phyloP scores from a whole-genome alignment of 164 flowering plant species.

The Vitis rotundifolia region DNA sequence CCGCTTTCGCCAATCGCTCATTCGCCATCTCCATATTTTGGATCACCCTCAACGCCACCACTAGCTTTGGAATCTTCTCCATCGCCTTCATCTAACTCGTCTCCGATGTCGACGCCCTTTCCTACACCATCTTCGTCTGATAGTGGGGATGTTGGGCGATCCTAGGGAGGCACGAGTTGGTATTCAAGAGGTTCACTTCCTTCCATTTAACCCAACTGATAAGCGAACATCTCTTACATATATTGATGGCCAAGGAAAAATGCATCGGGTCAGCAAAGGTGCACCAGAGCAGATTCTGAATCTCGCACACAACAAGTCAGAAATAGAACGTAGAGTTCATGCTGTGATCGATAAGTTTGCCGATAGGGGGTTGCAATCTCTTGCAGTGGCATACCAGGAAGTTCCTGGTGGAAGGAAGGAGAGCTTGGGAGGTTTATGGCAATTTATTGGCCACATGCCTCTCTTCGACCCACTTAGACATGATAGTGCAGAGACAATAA shows the following conservation, averaged over 20 bases:
- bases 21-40: constrained; percentile 9
- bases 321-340: no score
- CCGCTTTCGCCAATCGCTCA: constrained; percentile 6
- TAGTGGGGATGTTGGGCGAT: constrained; percentile 13
- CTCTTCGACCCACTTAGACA: no score
- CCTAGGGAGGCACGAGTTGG: constrained; percentile 53
- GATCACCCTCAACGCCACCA: background rate
- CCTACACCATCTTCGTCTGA: background rate
- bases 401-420: no score
- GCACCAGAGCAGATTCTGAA: constrained; percentile 57
- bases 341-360: no score
- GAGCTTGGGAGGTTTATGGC: no score
- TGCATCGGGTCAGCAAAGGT: constrained; percentile 84
- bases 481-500: no score
- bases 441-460: no score
- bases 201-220: constrained; percentile 63
- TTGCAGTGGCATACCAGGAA: no score
- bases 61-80: background rate
- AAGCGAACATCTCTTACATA: constrained; percentile 71
- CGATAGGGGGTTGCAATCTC: no score
- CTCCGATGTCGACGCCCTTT: constrained; percentile 9
- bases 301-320: no score
- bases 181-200: constrained; percentile 70
- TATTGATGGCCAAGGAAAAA: constrained; percentile 48
- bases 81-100: constrained; percentile 12